Evolutionary conservation across 2,329 filamentous ascomycete species (phyloP), one percentile per base, ranked within the genome.

Genomic region (Neoscytalidium dimidiatum): DNA sequence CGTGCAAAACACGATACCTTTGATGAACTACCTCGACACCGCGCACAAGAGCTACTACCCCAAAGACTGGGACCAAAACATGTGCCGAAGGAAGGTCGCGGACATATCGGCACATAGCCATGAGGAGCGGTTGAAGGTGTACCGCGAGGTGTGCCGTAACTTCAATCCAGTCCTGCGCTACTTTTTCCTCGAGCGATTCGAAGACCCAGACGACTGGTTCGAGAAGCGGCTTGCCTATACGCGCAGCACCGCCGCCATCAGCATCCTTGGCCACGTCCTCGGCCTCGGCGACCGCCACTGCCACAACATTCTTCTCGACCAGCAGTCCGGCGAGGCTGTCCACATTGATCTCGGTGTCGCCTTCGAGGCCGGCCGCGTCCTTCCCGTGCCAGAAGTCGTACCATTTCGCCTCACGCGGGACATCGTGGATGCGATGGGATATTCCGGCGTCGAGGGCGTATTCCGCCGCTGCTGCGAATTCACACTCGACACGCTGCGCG

Each of bases 391-490:
- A 0, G 96, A 99, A 80, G 87, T 97, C 2, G 95, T 99, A 0
- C 96, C 95, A 0, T 99, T 99, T 83, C 88, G 95, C 0, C 82
- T 99, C 62, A 98, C 95, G 9, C 86, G 95, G 62, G 95, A 99
- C 72, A 89, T 99, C 62, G 92, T 98, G 4, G 96, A 99, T 74
- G 96, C 92, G 28, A 97, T 99, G 92, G 95, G 95, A 29, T 90
- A 96, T 69, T 96, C 92, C 2, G 92, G 92, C 72, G 96, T 94
- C 0, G 96, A 99, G 77, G 95, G 95, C 3, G 93, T 98, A 0
- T 99, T 98, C 81, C 88, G 95, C 7, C 88, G 96, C n/a, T 98
- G 94, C 79, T 99, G 95, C 77, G 96, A 99, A 75, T 98, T 98
- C 75, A 98, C 94, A 0, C 86, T 99, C 33, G 93, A 97, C 67